These are phyloP conservation scores for Coniochaeta ligniaria DNA, from an alignment of 2,329 filamentous ascomycete genomes.

Conservation along the genomic window DNA sequence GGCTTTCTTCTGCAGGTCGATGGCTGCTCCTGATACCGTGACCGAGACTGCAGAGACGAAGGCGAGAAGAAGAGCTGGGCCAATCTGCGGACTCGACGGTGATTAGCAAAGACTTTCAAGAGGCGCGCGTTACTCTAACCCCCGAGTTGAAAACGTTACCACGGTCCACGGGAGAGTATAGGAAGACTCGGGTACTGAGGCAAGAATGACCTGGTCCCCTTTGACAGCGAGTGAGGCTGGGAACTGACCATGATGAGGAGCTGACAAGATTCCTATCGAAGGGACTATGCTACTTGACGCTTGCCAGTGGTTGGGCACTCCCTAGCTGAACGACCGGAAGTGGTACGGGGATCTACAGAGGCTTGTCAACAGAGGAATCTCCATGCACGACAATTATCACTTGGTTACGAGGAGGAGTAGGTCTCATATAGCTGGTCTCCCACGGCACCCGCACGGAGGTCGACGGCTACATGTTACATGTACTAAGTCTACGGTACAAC, in stretches of 20 bases:
- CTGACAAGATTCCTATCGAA: neutral
- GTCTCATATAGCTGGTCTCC: neutral
- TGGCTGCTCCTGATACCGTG: conserved; percentile 12
- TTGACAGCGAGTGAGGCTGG: neutral
- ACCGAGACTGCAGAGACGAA: neutral
- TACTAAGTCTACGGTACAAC: neutral
- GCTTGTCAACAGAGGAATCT: neutral
- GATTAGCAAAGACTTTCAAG: neutral
- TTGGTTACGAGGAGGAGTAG: neutral
- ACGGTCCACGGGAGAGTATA: neutral
- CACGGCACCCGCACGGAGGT: neutral
- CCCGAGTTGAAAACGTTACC: neutral
- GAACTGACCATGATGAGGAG: neutral
- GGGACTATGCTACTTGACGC: neutral
- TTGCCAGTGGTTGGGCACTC: neutral
- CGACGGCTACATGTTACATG: neutral
- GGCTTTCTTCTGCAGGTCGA: conserved; percentile 10
- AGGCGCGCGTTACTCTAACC: neutral
- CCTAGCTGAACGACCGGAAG: neutral
- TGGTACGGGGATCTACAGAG: neutral
- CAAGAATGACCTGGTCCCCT: neutral
- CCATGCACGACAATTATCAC: neutral
- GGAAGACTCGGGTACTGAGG: neutral
- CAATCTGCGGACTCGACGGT: neutral
- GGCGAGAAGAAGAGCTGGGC: neutral